Evolutionary conservation across 1,284 basidiomycete species (phyloP).

Genomic region (Rhodotorula sp.): DNA sequence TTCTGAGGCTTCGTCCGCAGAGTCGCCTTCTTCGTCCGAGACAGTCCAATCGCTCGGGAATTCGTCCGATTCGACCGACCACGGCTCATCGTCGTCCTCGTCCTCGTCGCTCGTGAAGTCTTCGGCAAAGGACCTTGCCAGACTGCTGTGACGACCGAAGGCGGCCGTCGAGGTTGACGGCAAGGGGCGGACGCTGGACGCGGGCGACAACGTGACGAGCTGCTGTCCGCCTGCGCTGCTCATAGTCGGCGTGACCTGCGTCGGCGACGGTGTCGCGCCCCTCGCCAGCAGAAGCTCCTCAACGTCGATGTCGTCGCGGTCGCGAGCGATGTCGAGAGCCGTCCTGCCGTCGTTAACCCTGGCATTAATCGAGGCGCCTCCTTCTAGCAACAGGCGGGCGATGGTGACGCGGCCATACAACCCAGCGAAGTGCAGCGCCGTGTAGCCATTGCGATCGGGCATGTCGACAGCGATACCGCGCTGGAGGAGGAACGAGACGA

Average conservation of each 20-base stretch:
- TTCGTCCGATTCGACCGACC: neutral
- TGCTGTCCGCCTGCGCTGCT: neutral
- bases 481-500: slow-evolving; percentile 70
- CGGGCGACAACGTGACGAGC: neutral
- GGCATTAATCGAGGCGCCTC: slow-evolving; percentile 75
- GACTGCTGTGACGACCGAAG: neutral
- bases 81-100: neutral
- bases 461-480: slow-evolving; percentile 76
- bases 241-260: neutral
- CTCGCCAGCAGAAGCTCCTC: slow-evolving; percentile 41
- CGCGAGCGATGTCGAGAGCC: slow-evolving; percentile 69
- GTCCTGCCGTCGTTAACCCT: slow-evolving; percentile 75
- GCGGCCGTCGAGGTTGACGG: neutral
- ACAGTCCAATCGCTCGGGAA: slow-evolving; percentile 13
- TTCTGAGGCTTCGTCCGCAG: slow-evolving; percentile 1
- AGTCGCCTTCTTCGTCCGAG: neutral
- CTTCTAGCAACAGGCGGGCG: slow-evolving; percentile 66
- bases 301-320: slow-evolving; percentile 57
- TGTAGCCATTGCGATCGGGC: slow-evolving; percentile 86
- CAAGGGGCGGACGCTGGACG: too few relatives aligned
- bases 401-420: slow-evolving; percentile 67
- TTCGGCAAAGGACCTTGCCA: neutral
- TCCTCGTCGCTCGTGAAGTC: neutral
- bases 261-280: neutral
- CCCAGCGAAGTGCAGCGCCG: slow-evolving; percentile 83